Conservation (phyloP, 2,329 filamentous ascomycete genomes). For the Fusarium pilosicola region DNA sequence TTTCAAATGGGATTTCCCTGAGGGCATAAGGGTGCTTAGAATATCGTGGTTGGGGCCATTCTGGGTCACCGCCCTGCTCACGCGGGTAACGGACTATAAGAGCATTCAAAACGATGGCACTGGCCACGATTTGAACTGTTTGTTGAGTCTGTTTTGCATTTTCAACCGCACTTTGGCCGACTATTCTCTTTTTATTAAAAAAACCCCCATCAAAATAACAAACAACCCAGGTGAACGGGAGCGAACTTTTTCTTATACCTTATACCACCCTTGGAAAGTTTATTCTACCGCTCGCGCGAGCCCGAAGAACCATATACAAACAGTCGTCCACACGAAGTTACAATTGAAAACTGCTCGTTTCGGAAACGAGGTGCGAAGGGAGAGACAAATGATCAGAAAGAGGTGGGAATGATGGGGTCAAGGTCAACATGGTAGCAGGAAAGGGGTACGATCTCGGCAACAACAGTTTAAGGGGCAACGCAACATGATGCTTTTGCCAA, state of each 20-base stretch:
- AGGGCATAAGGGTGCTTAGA: neutral
- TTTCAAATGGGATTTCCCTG: neutral
- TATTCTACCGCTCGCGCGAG: constrained; percentile 51
- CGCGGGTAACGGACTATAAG: constrained; percentile 1
- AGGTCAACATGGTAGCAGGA: neutral
- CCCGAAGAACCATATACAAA: constrained; percentile 35
- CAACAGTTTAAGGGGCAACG: constrained; percentile 28
- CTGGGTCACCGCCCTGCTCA: constrained; percentile 14
- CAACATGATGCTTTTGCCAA: constrained; percentile 26
- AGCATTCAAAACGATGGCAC: constrained; percentile 1
- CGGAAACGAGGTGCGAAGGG: constrained; percentile 1
- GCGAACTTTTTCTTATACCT: constrained; percentile 35
- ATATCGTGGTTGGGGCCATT: constrained; percentile 8
- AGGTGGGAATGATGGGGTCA: constrained; percentile 10
- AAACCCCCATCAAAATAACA: neutral
- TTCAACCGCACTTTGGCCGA: neutral
- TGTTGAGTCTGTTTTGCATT: neutral
- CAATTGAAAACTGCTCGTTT: constrained; percentile 8
- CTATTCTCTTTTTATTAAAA: neutral
- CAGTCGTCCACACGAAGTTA: constrained; percentile 28
- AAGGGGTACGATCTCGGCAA: constrained; percentile 4
- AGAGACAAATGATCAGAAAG: constrained; percentile 5
- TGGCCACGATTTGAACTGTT: constrained; percentile 2
- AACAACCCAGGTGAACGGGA: constrained; percentile 1
- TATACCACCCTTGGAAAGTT: constrained; percentile 41